phyloP scores from a whole-genome alignment of 352 stramenopile species.

The Aphanomyces cochlioides region DNA sequence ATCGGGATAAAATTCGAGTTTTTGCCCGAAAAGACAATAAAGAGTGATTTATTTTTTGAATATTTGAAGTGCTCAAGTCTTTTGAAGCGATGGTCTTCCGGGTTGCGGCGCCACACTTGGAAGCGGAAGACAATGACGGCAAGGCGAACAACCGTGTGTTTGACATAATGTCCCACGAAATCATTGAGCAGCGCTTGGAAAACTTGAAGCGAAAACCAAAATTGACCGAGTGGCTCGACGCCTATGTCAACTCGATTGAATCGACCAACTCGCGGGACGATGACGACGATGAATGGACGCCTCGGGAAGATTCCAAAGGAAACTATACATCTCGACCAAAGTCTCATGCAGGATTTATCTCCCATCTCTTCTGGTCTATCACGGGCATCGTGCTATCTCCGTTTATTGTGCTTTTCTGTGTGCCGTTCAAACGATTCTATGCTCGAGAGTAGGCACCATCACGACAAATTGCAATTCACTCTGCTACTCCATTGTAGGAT shows the following conservation, averaged over 20 bases:
- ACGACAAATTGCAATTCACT: conserved; percentile 10
- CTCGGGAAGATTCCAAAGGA: neutral
- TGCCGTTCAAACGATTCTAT: conserved; percentile 51
- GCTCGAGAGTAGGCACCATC: conserved; percentile 40
- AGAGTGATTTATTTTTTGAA: neutral
- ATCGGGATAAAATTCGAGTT: too few relatives aligned
- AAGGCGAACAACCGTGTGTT: conserved; percentile 8
- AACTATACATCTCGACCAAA: neutral
- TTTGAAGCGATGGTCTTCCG: conserved; percentile 15
- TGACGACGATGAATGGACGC: conserved; percentile 35
- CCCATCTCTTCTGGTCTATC: conserved; percentile 55
- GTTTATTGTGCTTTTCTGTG: conserved; percentile 51
- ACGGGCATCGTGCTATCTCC: conserved; percentile 46
- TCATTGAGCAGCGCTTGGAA: conserved; percentile 80
- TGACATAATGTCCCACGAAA: conserved; percentile 71
- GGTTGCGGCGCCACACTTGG: conserved; percentile 9
- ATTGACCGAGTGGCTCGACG: conserved; percentile 60
- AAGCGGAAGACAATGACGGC: conserved; percentile 10
- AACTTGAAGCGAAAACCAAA: conserved; percentile 77
- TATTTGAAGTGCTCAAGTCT: neutral
- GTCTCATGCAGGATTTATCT: conserved; percentile 39
- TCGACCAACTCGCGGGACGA: conserved; percentile 39
- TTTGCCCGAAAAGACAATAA: too few relatives aligned
- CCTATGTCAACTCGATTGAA: conserved; percentile 60
- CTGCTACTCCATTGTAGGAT: conserved; percentile 36